Evolutionary conservation across 2,329 filamentous ascomycete genomes (phyloP).

Genomic region (Neurospora crassa): DNA sequence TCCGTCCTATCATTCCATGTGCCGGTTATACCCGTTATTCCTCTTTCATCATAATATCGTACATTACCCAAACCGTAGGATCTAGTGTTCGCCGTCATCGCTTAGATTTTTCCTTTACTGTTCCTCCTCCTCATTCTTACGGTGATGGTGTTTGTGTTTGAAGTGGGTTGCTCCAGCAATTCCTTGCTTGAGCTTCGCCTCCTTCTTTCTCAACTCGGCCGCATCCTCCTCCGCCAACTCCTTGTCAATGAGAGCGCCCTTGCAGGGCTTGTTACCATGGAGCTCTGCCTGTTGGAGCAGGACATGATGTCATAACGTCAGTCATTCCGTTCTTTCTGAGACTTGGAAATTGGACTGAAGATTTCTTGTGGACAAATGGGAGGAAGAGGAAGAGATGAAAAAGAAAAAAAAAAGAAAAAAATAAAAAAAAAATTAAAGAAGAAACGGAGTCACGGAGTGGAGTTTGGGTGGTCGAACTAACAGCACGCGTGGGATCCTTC

Average conservation of each 20-base stretch:
- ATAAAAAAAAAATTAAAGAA: not conserved
- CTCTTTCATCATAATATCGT: not conserved
- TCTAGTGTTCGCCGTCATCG: not conserved
- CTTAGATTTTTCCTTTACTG: not conserved
- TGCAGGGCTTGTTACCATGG: slow-evolving; percentile 12
- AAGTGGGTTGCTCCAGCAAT: not conserved
- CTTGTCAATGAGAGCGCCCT: slow-evolving; percentile 16
- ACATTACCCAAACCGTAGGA: not conserved
- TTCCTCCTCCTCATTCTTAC: not conserved
- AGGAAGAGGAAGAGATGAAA: not conserved
- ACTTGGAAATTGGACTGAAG: not conserved
- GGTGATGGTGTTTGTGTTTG: not conserved
- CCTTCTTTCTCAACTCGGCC: slow-evolving; percentile 28
- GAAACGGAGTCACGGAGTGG: not conserved
- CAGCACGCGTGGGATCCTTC: slow-evolving; percentile 14
- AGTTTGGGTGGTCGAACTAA: not conserved
- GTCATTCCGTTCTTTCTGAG: not conserved
- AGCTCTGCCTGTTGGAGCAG: slow-evolving; percentile 8
- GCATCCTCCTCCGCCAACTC: slow-evolving; percentile 15
- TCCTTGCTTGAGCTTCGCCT: slow-evolving; percentile 6
- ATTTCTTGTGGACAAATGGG: not conserved
- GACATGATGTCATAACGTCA: not conserved
- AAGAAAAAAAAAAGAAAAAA: not conserved
- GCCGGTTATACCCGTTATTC: not conserved
- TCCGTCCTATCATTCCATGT: not conserved